phyloP scores from a whole-genome alignment of 352 stramenopile genomes.

The Phytophthora colocasiae region DNA sequence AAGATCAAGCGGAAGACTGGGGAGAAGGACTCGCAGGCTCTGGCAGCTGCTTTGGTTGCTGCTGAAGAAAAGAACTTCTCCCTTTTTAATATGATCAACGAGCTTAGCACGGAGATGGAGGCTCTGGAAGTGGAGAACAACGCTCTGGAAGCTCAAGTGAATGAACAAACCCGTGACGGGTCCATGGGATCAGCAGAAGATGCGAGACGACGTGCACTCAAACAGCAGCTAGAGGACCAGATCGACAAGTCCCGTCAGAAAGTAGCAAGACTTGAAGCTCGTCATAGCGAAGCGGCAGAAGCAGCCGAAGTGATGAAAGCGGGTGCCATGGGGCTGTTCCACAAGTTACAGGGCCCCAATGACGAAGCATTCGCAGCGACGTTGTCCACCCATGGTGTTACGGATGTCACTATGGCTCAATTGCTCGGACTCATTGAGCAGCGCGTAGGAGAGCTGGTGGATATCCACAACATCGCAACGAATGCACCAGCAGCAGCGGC shows the following conservation, averaged over 20 bases:
- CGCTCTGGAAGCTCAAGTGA: constrained; percentile 63
- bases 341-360: constrained; percentile 77
- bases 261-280: constrained; percentile 66
- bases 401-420: constrained; percentile 83
- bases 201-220: constrained; percentile 60
- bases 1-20: constrained; percentile 92
- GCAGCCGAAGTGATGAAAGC: constrained; percentile 78
- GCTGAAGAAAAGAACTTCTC: constrained; percentile 96
- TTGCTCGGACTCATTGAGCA: constrained; percentile 88
- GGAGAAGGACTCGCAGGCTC: constrained; percentile 80
- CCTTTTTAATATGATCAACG: constrained; percentile 95
- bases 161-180: constrained; percentile 44
- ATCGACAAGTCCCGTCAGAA: constrained; percentile 89
- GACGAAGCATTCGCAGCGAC: constrained; percentile 82
- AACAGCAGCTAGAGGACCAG: constrained; percentile 80
- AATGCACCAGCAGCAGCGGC: constrained; percentile 45
- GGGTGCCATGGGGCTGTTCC: constrained; percentile 77
- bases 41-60: constrained; percentile 85
- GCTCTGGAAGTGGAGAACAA: constrained; percentile 89
- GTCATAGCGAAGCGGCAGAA: constrained; percentile 67
- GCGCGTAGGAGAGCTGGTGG: constrained; percentile 83
- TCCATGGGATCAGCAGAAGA: constrained; percentile 65
- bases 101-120: constrained; percentile 93
- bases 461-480: constrained; percentile 88
- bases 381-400: constrained; percentile 72